These are phyloP conservation scores for Boletus bicolor DNA, from an alignment of 768 basidiomycete species.

Conservation along the genomic window DNA sequence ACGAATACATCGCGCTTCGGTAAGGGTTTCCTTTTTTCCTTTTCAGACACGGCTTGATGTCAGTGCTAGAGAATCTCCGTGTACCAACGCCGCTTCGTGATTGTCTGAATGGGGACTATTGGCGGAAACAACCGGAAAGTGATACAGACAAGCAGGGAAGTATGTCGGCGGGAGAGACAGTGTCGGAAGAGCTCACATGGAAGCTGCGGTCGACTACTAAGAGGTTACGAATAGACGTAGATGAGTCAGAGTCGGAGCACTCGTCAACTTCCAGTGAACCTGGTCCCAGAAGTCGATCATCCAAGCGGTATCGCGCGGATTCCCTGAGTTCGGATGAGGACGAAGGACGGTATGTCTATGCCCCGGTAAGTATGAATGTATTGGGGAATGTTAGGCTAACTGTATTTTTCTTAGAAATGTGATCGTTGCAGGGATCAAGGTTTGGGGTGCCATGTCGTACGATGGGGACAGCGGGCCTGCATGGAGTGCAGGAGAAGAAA, in stretches of 20 bases:
- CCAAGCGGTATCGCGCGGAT: neutral
- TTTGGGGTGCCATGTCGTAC: neutral
- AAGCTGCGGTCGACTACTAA: neutral
- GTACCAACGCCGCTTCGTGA: neutral
- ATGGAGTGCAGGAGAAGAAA: neutral
- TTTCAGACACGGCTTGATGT: neutral
- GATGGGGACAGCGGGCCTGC: neutral
- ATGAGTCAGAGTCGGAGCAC: neutral
- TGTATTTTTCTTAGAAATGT: neutral
- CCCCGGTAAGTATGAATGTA: neutral
- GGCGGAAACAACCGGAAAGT: neutral
- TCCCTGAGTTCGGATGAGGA: neutral
- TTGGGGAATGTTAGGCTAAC: neutral
- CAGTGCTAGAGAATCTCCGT: neutral
- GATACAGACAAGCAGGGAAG: neutral
- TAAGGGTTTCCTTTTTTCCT: neutral
- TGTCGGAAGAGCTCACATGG: neutral
- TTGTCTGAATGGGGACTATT: rapidly evolving
- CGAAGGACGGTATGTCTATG: neutral
- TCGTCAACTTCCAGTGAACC: too few species aligned
- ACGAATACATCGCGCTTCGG: neutral
- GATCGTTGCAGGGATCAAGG: neutral
- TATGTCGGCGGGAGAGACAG: neutral
- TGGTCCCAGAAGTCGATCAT: too few species aligned
- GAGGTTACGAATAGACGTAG: neutral